Conservation (phyloP, 2,329 filamentous ascomycete species). For the Thielaviopsis punctulata region DNA sequence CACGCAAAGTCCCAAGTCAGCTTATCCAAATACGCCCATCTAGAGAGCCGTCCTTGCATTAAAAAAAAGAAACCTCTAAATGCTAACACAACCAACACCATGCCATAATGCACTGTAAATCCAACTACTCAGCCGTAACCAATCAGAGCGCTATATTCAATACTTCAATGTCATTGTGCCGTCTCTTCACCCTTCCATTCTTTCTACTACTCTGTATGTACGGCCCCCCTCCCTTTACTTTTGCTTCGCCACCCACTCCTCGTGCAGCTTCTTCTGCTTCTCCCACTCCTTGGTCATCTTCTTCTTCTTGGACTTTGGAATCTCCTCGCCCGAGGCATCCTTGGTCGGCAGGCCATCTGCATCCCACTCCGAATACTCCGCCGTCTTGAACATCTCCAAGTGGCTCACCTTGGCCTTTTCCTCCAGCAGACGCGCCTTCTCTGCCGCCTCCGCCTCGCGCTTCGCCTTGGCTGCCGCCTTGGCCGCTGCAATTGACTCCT, state of each 20-base stretch:
- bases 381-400: conserved; percentile 37
- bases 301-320: conserved; percentile 65
- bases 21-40: too few species aligned
- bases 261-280: conserved; percentile 70
- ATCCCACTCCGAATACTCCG: conserved; percentile 63
- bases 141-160: too few species aligned
- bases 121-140: too few species aligned
- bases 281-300: conserved; percentile 83
- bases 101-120: too few species aligned
- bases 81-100: too few species aligned
- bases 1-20: too few species aligned
- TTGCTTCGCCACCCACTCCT: conserved; percentile 29
- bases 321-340: conserved; percentile 59
- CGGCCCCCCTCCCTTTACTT: background rate
- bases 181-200: too few species aligned
- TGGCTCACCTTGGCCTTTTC: conserved; percentile 40
- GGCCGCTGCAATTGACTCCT: conserved; percentile 34
- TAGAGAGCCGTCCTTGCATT: too few species aligned
- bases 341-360: conserved; percentile 63
- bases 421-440: conserved; percentile 23
- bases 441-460: conserved; percentile 31
- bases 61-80: too few species aligned
- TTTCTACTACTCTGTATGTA: background rate
- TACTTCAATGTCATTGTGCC: too few species aligned
- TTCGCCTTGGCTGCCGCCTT: conserved; percentile 38